phyloP scores from a whole-genome alignment of 2,329 filamentous ascomycete genomes.

The Lachnellula subtilissima region DNA sequence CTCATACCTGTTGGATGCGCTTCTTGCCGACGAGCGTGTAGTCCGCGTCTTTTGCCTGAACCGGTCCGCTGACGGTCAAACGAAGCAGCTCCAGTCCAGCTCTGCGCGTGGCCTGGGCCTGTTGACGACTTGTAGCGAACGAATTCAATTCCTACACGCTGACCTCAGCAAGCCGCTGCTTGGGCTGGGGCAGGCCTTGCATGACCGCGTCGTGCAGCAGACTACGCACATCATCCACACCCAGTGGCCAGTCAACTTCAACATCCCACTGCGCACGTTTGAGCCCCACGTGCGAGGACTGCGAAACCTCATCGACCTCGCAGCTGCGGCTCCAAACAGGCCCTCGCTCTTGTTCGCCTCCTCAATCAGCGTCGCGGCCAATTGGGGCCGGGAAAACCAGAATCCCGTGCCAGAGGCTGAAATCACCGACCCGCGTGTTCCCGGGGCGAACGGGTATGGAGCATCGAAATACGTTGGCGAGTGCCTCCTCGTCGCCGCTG shows the following conservation, averaged over 20 bases:
- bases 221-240: conserved; percentile 23
- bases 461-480: conserved; percentile 26
- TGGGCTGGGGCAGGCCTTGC: conserved; percentile 36
- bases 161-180: conserved; percentile 45
- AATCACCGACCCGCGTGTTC: conserved; percentile 32
- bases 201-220: conserved; percentile 16
- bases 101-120: neutral
- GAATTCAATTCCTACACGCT: conserved; percentile 43
- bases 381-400: neutral
- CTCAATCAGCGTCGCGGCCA: conserved; percentile 16
- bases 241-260: conserved; percentile 38
- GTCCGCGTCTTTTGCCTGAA: no score
- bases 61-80: no score
- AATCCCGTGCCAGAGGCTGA: conserved; percentile 34
- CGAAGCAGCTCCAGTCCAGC: no score
- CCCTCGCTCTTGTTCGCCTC: conserved; percentile 25
- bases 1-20: conserved; percentile 39
- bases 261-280: conserved; percentile 33
- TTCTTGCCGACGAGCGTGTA: no score
- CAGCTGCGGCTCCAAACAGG: conserved; percentile 5
- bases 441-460: conserved; percentile 25
- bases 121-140: neutral
- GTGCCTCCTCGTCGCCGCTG: conserved; percentile 38
- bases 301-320: conserved; percentile 34
- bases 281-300: conserved; percentile 36